phyloP scores from a whole-genome alignment of 257 asterid species.

The Paraleonurus japonicus region DNA sequence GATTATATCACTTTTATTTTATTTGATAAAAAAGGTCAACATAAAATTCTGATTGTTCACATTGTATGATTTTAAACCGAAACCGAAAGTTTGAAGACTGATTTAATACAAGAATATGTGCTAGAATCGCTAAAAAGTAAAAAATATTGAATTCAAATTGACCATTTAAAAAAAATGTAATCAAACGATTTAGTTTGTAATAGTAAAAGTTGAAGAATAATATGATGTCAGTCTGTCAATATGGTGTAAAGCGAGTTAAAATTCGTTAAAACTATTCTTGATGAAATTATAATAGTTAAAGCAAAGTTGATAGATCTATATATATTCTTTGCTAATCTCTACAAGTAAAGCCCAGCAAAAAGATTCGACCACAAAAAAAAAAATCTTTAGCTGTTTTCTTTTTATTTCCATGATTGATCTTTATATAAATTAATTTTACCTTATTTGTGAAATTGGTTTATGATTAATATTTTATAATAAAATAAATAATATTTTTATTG shows the following conservation, averaged over 20 bases:
- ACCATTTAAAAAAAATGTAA: neutral
- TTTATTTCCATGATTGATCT: too few species aligned
- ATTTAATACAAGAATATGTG: too few species aligned
- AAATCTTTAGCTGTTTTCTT: conserved; percentile 37
- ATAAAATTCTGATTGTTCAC: too few species aligned
- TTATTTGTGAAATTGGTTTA: too few species aligned
- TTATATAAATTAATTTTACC: too few species aligned
- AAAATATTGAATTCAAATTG: too few species aligned
- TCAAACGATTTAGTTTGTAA: neutral
- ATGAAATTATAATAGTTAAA: conserved; percentile 17
- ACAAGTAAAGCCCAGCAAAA: conserved; percentile 50
- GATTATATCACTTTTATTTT: neutral
- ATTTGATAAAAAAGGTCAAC: neutral
- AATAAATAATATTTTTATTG: too few species aligned
- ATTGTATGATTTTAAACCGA: too few species aligned
- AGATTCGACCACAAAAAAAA: conserved; percentile 19
- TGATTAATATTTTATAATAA: too few species aligned
- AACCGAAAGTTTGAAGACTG: too few species aligned
- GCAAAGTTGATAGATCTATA: conserved; percentile 10
- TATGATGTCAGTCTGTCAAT: conserved; percentile 37
- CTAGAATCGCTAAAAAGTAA: too few species aligned
- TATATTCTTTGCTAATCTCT: conserved; percentile 44
- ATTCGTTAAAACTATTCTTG: conserved; percentile 7
- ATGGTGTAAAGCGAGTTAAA: conserved; percentile 24
- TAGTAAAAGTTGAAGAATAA: conserved; percentile 21